Base-by-base conservation (phyloP, 306 rosid species). In the Ormosia emarginata region DNA sequence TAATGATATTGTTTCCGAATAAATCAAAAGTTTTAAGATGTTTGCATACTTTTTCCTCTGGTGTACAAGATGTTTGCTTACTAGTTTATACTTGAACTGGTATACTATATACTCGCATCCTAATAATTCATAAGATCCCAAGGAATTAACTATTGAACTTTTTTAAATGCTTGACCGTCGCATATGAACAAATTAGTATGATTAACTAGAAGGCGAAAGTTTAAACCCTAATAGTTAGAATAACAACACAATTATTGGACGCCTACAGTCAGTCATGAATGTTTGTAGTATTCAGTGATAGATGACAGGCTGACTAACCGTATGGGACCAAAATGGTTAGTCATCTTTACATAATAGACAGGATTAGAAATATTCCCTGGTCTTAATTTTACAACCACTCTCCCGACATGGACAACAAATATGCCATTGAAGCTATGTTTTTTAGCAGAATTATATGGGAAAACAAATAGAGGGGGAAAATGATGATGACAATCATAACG, bases 261-360 rank as follows among this genome's bases (percentile, higher is more conserved):
- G 67, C 17, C 15, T 36, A 8, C 67, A 52, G 79, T 36, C 71
- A 37, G 79, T 10, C 46, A 52, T 18, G 63, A 78, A 72, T 64
- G 29, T 70, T 7, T 49, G 70, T 44, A 53, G 59, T 58, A 36
- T 59, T 78, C 7, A 43, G 78, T 62, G 75, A 82, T 8, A 46
- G 4, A 78, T 74, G 86, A 86, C 89, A 86, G 89, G 86, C 76
- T 82, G 84, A 86, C 75, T 41, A 73, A 78, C 40, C 5, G 11
- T 50, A 58, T 64, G 53, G 80, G 41, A 33, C 80, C 80, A 39
- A 74, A 63, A 12, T 53, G 50, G 75, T 37, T 15, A 49, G 40
- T 34, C 71, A 56, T 44, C 13, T 30, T 30, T 41, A 66, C 55
- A 56, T 4, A 56, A 11, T 11, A 24, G 14, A 62, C 18, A 52